Percentiles rank a stretch among this genome's conserved stretches.
These are phyloP conservation scores for Septoria petroselini DNA, from an alignment of 2,329 filamentous ascomycete genomes.

Conservation along the genomic window DNA sequence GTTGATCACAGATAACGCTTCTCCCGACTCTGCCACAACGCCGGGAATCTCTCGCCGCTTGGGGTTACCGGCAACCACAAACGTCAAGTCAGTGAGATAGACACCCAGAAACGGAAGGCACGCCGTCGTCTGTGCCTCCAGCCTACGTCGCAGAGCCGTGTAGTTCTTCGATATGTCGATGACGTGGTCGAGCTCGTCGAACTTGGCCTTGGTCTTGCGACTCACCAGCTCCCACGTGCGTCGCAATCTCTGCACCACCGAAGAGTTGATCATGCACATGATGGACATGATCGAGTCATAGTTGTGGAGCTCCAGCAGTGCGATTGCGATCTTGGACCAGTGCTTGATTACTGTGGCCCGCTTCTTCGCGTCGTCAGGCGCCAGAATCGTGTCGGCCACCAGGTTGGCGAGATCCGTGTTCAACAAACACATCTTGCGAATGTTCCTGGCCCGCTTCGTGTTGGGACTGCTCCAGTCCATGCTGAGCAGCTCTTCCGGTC, in stretches of 20 bases:
- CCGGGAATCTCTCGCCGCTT: conserved; percentile 72
- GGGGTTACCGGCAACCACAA: conserved; percentile 91
- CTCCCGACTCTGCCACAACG: conserved; percentile 55
- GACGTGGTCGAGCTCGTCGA: conserved; percentile 76
- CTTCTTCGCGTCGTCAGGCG: conserved; percentile 87
- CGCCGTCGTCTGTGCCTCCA: conserved; percentile 76
- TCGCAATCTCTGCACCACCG: conserved; percentile 81
- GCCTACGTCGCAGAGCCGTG: conserved; percentile 74
- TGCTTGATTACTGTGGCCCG: conserved; percentile 89
- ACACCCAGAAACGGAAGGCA: conserved; percentile 95
- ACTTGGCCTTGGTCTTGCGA: conserved; percentile 72
- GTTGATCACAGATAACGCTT: conserved; percentile 79
- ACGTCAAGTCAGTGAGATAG: conserved; percentile 93
- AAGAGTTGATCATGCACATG: conserved; percentile 88
- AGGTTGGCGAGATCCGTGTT: conserved; percentile 91
- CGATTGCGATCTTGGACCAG: conserved; percentile 92
- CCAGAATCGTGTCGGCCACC: conserved; percentile 87
- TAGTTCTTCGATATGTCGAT: conserved; percentile 91
- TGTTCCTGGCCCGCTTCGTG: conserved; percentile 75
- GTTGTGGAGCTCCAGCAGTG: conserved; percentile 85
- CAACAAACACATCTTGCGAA: conserved; percentile 87
- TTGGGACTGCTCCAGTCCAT: conserved; percentile 92
- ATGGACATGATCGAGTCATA: conserved; percentile 97
- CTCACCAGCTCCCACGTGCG: conserved; percentile 91
- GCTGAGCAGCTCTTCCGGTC: conserved; percentile 85